Percentiles rank a stretch among this genome's conserved stretches.
phyloP scores from a whole-genome alignment of 805 yeast species.

The Ogataea siamensis region DNA sequence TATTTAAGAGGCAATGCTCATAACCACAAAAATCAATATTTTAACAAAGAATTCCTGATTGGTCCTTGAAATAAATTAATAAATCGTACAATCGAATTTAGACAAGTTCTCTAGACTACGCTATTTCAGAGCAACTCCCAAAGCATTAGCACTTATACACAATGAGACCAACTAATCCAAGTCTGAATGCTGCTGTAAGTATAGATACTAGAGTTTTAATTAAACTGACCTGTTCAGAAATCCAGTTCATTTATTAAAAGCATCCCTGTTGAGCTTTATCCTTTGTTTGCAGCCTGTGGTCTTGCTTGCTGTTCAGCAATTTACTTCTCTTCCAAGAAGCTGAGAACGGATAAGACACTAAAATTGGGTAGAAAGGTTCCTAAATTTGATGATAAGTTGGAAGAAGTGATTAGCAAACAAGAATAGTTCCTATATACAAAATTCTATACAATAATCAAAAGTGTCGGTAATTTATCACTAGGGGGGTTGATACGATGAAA shows the following conservation, averaged over 20 bases:
- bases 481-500: too few species aligned
- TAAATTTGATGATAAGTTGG: conserved; percentile 35
- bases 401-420: conserved; percentile 34
- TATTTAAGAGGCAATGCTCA: too few species aligned
- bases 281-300: conserved; percentile 56
- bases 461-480: too few species aligned
- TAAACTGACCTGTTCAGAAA: conserved; percentile 7
- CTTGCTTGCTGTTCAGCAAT: conserved; percentile 48
- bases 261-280: conserved; percentile 57
- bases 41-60: conserved; percentile 8
- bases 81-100: conserved; percentile 4
- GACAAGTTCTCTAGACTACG: too few species aligned
- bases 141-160: conserved; percentile 3
- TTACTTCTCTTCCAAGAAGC: conserved; percentile 52
- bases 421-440: conserved; percentile 17
- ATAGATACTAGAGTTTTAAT: not conserved
- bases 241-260: conserved; percentile 19
- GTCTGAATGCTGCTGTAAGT: conserved; percentile 48
- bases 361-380: conserved; percentile 51
- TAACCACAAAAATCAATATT: conserved; percentile 1
- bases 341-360: conserved; percentile 46
- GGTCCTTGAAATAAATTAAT: conserved; percentile 4
- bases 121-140: too few species aligned
- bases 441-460: conserved; percentile 6
- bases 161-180: conserved; percentile 51